Conservation (phyloP, 164 flowering plant species). For the Nymphaea colorata region DNA sequence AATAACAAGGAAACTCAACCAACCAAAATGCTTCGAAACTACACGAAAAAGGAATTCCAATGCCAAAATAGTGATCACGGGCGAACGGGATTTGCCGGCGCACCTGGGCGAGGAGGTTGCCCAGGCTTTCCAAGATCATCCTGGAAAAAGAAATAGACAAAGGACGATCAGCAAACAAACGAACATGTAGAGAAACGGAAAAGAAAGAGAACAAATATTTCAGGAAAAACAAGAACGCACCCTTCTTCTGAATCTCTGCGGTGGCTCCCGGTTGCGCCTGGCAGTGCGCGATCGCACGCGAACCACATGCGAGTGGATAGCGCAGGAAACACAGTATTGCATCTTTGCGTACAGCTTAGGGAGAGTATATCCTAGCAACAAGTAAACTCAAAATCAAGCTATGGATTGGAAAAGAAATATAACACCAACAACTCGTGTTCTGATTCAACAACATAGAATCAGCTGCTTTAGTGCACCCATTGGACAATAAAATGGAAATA, state of each 20-base stretch:
- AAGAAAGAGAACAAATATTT: too few species aligned
- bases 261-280: conserved; percentile 84
- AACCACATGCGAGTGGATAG: conserved; percentile 90
- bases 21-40: too few species aligned
- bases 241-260: conserved; percentile 84
- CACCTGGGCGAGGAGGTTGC: too few species aligned
- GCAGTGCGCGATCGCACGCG: conserved; percentile 81
- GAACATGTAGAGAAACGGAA: too few species aligned
- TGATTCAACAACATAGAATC: not conserved
- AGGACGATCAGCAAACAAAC: too few species aligned
- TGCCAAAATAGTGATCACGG: not conserved
- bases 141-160: too few species aligned
- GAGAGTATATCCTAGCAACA: conserved; percentile 44
- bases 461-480: not conserved
- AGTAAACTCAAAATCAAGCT: not conserved
- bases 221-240: conserved; percentile 15
- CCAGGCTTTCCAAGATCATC: too few species aligned
- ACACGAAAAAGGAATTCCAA: too few species aligned
- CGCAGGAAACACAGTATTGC: conserved; percentile 95
- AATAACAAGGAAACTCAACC: too few species aligned
- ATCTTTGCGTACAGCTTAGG: conserved; percentile 94
- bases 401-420: too few species aligned
- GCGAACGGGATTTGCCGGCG: conserved; percentile 3
- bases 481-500: not conserved
- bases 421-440: too few species aligned